Evolutionary conservation across 2,329 filamentous ascomycete genomes (phyloP).

Genomic region (Fusarium phyllophilum): DNA sequence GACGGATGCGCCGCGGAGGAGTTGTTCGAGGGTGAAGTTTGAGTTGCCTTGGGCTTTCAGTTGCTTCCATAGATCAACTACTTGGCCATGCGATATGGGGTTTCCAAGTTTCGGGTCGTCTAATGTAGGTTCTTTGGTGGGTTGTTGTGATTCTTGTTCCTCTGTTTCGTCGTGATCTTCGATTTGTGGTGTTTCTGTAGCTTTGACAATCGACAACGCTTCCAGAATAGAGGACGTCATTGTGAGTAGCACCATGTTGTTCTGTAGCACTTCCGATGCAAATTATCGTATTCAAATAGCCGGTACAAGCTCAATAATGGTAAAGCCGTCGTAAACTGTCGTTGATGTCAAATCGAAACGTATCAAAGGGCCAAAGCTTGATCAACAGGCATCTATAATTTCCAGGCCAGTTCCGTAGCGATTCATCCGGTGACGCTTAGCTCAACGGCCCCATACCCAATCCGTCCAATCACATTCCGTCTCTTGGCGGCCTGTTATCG

Average conservation of each 20-base stretch:
- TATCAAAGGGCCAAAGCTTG: constrained; percentile 1
- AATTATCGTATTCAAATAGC: too few species aligned
- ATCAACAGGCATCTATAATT: constrained; percentile 15
- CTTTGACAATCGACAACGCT: constrained; percentile 59
- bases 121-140: constrained; percentile 63
- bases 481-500: background rate
- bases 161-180: constrained; percentile 33
- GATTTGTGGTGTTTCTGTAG: constrained; percentile 5
- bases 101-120: constrained; percentile 65
- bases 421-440: constrained; percentile 29
- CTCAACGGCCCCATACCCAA: constrained; percentile 8
- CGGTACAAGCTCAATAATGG: too few species aligned
- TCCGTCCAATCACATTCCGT: constrained; percentile 16
- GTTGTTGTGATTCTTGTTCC: background rate
- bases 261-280: fast-evolving
- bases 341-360: background rate
- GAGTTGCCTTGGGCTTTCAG: constrained; percentile 53
- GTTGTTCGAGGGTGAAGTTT: constrained; percentile 68
- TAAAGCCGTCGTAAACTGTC: background rate
- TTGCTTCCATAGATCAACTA: constrained; percentile 69
- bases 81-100: constrained; percentile 76
- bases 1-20: constrained; percentile 77
- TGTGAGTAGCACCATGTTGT: constrained; percentile 78
- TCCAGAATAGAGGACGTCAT: constrained; percentile 76
- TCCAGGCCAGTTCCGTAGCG: constrained; percentile 18